Evolutionary conservation across 2,329 filamentous ascomycete genomes (phyloP).

Genomic region (Colletotrichum euphorbiae): DNA sequence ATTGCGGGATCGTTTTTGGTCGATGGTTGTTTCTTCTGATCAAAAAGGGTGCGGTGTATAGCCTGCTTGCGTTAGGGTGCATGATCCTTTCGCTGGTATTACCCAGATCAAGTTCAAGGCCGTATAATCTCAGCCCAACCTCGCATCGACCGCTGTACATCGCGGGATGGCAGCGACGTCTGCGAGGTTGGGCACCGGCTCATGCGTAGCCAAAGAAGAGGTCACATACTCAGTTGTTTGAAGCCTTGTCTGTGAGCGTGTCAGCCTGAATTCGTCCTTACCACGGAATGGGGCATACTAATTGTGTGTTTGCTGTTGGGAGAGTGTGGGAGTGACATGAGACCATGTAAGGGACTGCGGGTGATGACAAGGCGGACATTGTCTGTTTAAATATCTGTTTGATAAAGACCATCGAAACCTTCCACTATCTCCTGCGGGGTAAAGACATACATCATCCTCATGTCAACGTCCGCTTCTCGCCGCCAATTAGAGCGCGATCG

Average conservation of each 20-base stretch:
- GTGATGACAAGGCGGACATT: background rate
- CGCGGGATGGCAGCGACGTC: constrained; percentile 30
- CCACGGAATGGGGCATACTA: constrained; percentile 22
- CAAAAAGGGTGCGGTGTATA: background rate
- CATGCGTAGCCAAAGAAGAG: constrained; percentile 55
- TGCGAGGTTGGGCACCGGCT: constrained; percentile 65
- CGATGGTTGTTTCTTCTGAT: too few relatives aligned
- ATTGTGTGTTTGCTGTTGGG: background rate
- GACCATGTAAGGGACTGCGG: too few relatives aligned
- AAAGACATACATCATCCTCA: constrained; percentile 22
- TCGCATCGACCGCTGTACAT: constrained; percentile 47
- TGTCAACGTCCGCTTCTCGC: background rate
- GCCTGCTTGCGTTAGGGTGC: constrained; percentile 54
- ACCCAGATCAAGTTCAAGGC: constrained; percentile 96
- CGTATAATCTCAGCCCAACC: constrained; percentile 83
- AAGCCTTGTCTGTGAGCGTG: constrained; percentile 23
- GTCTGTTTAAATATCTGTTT: constrained; percentile 22
- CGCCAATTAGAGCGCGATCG: constrained; percentile 22
- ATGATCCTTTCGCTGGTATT: constrained; percentile 99
- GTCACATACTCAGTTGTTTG: constrained; percentile 30
- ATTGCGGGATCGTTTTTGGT: constrained; percentile 60
- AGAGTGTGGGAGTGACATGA: accelerated
- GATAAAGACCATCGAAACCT: constrained; percentile 24
- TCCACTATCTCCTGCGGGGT: constrained; percentile 35
- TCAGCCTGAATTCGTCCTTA: constrained; percentile 25